These are phyloP conservation scores for Rhododendron ferrugineum DNA, from an alignment of 148 eudicot genomes.

Conservation along the genomic window DNA sequence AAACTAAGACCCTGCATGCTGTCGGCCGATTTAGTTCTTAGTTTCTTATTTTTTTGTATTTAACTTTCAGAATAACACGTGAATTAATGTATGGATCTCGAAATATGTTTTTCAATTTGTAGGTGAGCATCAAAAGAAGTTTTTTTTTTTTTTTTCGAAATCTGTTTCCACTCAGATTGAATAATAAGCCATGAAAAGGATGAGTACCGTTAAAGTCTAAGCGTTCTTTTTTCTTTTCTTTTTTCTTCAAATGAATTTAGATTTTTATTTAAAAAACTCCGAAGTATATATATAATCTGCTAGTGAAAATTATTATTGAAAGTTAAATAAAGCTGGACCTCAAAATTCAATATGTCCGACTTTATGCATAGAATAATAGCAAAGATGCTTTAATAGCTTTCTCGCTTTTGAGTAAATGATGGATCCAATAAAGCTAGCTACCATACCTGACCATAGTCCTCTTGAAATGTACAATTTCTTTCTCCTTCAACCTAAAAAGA, in stretches of 20 bases:
- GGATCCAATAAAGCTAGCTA: slow-evolving; percentile 34
- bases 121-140: background rate
- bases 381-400: slow-evolving; percentile 25
- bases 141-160: background rate
- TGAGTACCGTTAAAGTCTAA: background rate
- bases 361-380: slow-evolving; percentile 24
- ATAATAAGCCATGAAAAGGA: background rate
- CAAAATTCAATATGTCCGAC: slow-evolving; percentile 7
- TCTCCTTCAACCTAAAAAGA: slow-evolving; percentile 38
- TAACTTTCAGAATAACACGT: background rate
- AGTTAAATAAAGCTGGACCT: slow-evolving; percentile 25
- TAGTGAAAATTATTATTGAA: background rate
- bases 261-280: background rate
- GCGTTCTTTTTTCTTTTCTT: background rate
- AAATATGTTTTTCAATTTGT: background rate
- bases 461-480: slow-evolving; percentile 40
- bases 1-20: background rate
- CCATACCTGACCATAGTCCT: slow-evolving; percentile 44
- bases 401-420: slow-evolving; percentile 15
- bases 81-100: background rate
- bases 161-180: background rate
- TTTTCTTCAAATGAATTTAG: background rate
- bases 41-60: background rate
- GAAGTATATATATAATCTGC: background rate
- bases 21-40: background rate